Base-by-base conservation (phyloP, 495 filamentous ascomycete species). In the Aspergillus campestris region DNA sequence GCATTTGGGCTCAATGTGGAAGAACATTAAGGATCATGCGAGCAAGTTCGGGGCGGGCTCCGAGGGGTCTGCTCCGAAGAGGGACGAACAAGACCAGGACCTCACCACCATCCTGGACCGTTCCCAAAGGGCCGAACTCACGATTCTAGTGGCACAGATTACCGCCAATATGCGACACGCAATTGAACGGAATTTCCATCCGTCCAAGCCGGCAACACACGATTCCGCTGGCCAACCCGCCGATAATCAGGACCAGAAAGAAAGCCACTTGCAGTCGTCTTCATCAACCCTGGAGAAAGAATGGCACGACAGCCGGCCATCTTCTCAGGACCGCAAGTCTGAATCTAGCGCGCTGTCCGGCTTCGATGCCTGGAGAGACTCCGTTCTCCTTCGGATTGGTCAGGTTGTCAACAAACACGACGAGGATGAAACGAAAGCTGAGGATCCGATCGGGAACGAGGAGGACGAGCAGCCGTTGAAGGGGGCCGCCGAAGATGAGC, bases 301-400 rank as follows among this genome's bases (percentile, higher is more conserved):
- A 51, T 1, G 18, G 18, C 1, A 24, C 18, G 18, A 40, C 57
- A 61, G 42, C 49, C 60, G 4, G 18, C 32, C 32, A 34, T 10
- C 32, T 34, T 45, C 52, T n/a, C 50, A 63, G 34, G 57, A 67
- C 36, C 33, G 58, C 3, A 60, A 66, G 31, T 58, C 58, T 8
- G 69, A 72, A 41, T 55, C 70, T 28, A 49, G 28, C 38, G 64
- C 63, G 2, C 58, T 86, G 31, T 57, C 67, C 1, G 72, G 71
- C 53, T 84, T 82, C 53, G 81, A 86, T 42, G 72, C 77, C 31
- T 87, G 83, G 83, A 65, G 78, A 44, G 73, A 78, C 28, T 59
- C 62, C 9, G 77, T 86, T 1, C 64, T 85, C 27, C 59, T 77
- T 27, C 72, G 83, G 3, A 71, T 87, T 13, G 82, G 80, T 27